Evolutionary conservation across 352 stramenopile genomes (phyloP).

Genomic region (Phytophthora sojae): DNA sequence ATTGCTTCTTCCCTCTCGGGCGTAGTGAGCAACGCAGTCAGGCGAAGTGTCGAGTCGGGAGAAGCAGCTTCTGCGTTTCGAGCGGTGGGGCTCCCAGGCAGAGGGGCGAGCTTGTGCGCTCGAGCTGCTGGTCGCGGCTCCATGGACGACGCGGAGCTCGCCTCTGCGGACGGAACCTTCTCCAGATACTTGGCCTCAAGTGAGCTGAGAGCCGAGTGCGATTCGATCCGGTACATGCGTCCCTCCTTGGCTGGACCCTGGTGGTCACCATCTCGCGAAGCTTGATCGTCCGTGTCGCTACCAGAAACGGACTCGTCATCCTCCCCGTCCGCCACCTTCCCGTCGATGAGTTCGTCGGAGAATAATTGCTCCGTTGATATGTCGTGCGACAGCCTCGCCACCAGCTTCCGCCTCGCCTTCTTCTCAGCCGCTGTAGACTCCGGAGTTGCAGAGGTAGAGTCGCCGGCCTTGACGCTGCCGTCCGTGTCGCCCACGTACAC

Average conservation of each 20-base stretch:
- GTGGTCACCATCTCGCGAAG: constrained; percentile 1
- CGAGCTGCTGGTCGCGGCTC: constrained; percentile 15
- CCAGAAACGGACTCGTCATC: constrained; percentile 53
- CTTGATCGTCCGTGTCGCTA: constrained; percentile 32
- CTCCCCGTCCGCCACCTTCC: constrained; percentile 62
- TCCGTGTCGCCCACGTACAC: constrained; percentile 33
- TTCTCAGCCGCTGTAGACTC: constrained; percentile 19
- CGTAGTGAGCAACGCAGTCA: constrained; percentile 10
- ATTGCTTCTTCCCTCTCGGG: constrained; percentile 23
- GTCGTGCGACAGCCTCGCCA: constrained; percentile 56
- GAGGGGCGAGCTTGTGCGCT: constrained; percentile 38
- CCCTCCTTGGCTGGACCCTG: constrained; percentile 11
- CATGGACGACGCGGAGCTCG: background rate
- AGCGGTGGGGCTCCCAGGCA: constrained; percentile 25
- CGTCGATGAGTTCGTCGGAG: constrained; percentile 66
- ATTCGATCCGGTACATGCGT: constrained; percentile 70
- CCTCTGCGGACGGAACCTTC: constrained; percentile 13
- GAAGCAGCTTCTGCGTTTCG: constrained; percentile 12
- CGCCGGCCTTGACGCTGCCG: background rate
- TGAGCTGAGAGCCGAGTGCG: constrained; percentile 67
- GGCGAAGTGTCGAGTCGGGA: constrained; percentile 8
- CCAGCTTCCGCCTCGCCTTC: constrained; percentile 26
- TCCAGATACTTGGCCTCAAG: constrained; percentile 54
- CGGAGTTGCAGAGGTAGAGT: background rate
- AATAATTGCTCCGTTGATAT: constrained; percentile 79